Evolutionary conservation across 495 filamentous ascomycete species (phyloP).

Genomic region (Tuber indicum): DNA sequence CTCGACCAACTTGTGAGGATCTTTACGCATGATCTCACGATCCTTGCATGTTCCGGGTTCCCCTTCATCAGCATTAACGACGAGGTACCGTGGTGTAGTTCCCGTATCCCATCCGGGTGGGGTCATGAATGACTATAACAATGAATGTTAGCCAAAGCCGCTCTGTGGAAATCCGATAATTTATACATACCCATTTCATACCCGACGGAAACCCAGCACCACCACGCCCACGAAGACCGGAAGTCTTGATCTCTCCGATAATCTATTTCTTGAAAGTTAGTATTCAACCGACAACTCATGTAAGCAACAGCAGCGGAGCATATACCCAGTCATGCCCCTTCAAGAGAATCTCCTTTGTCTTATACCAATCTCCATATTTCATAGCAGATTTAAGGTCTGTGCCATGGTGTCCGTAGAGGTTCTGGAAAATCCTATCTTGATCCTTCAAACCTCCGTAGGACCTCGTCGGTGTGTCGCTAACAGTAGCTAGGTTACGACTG

Average conservation of each 20-base stretch:
- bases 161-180: not conserved
- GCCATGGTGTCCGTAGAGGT: constrained; percentile 88
- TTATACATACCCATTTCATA: constrained; percentile 81
- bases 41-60: constrained; percentile 99
- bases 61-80: constrained; percentile 97
- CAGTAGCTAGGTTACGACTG: constrained; percentile 68
- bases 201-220: constrained; percentile 97
- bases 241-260: constrained; percentile 92
- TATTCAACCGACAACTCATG: not conserved
- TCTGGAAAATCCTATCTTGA: constrained; percentile 97
- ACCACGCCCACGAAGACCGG: constrained; percentile 88
- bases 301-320: constrained; percentile 9
- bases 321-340: constrained; percentile 95
- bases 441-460: constrained; percentile 80
- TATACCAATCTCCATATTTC: constrained; percentile 99
- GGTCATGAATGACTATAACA: constrained; percentile 91
- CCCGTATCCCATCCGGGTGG: constrained; percentile 99
- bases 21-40: constrained; percentile 99
- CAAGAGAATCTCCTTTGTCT: constrained; percentile 93
- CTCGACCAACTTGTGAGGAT: constrained; percentile 96
- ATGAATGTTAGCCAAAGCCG: not conserved
- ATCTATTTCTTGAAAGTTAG: constrained; percentile 52
- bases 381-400: constrained; percentile 85
- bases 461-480: constrained; percentile 74
- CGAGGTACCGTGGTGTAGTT: constrained; percentile 86